Evolutionary conservation across 2,329 filamentous ascomycete species (phyloP).

Genomic region (Fusarium clavum): DNA sequence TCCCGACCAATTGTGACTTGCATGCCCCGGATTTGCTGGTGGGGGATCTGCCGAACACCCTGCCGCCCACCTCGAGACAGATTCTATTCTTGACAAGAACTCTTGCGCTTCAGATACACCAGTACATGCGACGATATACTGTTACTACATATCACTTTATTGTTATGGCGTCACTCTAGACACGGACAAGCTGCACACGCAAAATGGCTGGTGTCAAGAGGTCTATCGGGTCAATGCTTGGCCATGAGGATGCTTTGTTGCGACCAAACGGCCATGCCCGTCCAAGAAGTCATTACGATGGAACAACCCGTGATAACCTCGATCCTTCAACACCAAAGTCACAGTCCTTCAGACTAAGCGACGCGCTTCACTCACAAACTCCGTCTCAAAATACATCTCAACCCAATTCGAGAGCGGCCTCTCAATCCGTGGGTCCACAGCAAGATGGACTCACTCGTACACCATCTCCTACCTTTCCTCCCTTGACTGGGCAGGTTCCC

Average conservation of each 20-base stretch:
- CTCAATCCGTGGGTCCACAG: slow-evolving; percentile 27
- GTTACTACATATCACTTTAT: neutral
- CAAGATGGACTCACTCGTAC: slow-evolving; percentile 44
- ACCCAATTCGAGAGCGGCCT: slow-evolving; percentile 25
- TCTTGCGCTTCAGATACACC: neutral
- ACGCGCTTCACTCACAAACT: slow-evolving; percentile 17
- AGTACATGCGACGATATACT: neutral
- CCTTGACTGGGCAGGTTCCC: slow-evolving; percentile 46
- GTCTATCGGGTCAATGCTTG: slow-evolving; percentile 51
- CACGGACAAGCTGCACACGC: slow-evolving; percentile 35
- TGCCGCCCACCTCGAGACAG: slow-evolving; percentile 15
- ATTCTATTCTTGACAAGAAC: slow-evolving; percentile 19
- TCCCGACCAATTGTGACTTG: slow-evolving; percentile 38
- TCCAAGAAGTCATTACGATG: slow-evolving; percentile 25
- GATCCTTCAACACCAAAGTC: slow-evolving; percentile 32
- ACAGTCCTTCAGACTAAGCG: slow-evolving; percentile 18
- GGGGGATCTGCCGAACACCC: slow-evolving; percentile 31
- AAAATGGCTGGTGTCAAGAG: slow-evolving; percentile 57
- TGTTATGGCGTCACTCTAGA: slow-evolving; percentile 33
- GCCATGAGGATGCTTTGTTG: slow-evolving; percentile 43
- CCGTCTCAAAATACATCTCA: slow-evolving; percentile 14
- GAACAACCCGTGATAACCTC: slow-evolving; percentile 29
- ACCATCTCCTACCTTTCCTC: slow-evolving; percentile 42
- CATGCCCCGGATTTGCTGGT: slow-evolving; percentile 23
- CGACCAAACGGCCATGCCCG: slow-evolving; percentile 34